phyloP scores from a whole-genome alignment of 2,329 filamentous ascomycete genomes.

The Helotiales sp. region DNA sequence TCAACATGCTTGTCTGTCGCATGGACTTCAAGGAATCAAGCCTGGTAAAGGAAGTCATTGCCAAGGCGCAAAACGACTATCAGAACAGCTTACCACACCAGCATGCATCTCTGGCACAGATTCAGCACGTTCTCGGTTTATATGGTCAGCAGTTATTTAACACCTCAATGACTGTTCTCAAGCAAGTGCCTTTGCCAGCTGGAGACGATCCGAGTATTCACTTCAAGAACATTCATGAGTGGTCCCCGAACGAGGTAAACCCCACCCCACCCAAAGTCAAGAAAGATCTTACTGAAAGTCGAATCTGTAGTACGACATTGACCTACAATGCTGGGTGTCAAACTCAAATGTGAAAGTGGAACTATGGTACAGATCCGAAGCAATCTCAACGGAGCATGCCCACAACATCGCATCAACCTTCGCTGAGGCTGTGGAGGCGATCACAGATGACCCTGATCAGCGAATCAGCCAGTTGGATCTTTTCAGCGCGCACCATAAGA shows the following conservation, averaged over 20 bases:
- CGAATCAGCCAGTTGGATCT: conserved; percentile 22
- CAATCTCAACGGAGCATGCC: conserved; percentile 47
- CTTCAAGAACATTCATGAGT: conserved; percentile 19
- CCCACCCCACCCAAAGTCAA: neutral
- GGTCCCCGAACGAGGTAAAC: conserved; percentile 24
- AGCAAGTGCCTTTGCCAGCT: neutral
- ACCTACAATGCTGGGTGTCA: conserved; percentile 8
- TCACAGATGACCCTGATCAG: conserved; percentile 21
- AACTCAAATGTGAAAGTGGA: conserved; percentile 5
- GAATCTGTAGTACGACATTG: neutral
- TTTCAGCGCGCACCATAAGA: conserved; percentile 7
- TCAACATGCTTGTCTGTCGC: conserved; percentile 47
- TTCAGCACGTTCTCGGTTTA: conserved; percentile 41
- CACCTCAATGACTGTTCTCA: conserved; percentile 33
- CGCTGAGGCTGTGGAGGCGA: conserved; percentile 44
- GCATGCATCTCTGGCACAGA: conserved; percentile 50
- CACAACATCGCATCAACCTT: conserved; percentile 47
- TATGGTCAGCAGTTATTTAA: conserved; percentile 34
- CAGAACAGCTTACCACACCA: conserved; percentile 43
- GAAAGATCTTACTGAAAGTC: neutral
- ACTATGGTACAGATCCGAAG: conserved; percentile 47
- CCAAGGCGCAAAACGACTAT: conserved; percentile 42
- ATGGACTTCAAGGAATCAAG: conserved; percentile 28
- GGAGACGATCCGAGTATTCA: conserved; percentile 13
- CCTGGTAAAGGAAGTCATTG: conserved; percentile 39